A percentile compares a stretch with the other conserved stretches of the same genome.
These are phyloP conservation scores for Elsinoe perseae DNA, from an alignment of 2,329 filamentous ascomycete species.

Conservation along the genomic window DNA sequence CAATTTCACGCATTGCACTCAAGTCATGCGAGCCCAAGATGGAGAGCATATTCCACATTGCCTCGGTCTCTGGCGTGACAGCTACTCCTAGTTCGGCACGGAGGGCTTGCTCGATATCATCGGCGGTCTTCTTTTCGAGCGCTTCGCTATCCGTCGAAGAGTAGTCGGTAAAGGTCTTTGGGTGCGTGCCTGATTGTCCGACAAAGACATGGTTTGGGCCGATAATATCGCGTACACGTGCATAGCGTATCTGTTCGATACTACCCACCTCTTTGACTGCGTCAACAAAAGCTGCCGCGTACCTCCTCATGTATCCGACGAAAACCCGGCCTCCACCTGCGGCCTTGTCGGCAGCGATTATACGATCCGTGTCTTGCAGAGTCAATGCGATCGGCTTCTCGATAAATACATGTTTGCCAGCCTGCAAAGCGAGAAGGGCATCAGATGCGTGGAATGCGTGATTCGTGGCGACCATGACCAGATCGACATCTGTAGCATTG, in stretches of 20 bases:
- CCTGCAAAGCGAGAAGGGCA: slow-evolving; percentile 44
- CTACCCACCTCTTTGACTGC: slow-evolving; percentile 47
- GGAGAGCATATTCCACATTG: slow-evolving; percentile 39
- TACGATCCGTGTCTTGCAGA: slow-evolving; percentile 38
- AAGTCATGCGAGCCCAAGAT: slow-evolving; percentile 49
- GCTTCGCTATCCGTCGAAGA: slow-evolving; percentile 23
- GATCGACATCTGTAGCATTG: slow-evolving; percentile 39
- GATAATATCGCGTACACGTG: slow-evolving; percentile 46
- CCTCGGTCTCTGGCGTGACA: slow-evolving; percentile 26
- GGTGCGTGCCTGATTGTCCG: slow-evolving; percentile 43
- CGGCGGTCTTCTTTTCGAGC: slow-evolving; percentile 22
- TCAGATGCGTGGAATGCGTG: slow-evolving; percentile 51
- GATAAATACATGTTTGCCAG: slow-evolving; percentile 51
- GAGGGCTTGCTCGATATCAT: slow-evolving; percentile 23
- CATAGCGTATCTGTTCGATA: slow-evolving; percentile 50
- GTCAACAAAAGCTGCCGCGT: slow-evolving; percentile 48
- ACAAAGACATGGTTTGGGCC: slow-evolving; percentile 47
- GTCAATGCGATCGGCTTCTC: slow-evolving; percentile 53
- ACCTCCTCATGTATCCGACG: slow-evolving; percentile 56
- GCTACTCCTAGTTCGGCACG: slow-evolving; percentile 30
- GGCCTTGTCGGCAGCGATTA: slow-evolving; percentile 45
- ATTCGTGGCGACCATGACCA: slow-evolving; percentile 47
- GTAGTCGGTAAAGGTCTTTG: slow-evolving; percentile 38
- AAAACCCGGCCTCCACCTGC: slow-evolving; percentile 42
- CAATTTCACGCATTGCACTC: slow-evolving; percentile 46